Evolutionary conservation across 768 basidiomycete species (phyloP).

Genomic region (Cystobasidium onofrii): DNA sequence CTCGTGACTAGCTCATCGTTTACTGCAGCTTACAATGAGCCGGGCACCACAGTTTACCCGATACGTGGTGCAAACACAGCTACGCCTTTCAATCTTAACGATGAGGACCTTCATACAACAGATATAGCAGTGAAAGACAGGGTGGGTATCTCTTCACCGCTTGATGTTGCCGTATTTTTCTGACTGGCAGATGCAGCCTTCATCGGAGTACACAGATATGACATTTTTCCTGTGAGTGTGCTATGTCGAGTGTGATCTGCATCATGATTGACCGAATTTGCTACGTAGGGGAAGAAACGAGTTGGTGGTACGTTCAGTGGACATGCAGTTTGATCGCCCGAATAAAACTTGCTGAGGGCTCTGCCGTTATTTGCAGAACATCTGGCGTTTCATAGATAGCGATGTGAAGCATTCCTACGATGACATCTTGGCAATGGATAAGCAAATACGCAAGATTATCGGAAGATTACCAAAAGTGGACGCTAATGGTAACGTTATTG

Average conservation of each 20-base stretch:
- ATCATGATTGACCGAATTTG: too few relatives aligned
- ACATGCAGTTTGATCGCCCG: too few relatives aligned
- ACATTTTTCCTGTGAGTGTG: background rate
- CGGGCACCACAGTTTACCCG: background rate
- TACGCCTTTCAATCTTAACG: background rate
- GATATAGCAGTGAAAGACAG: background rate
- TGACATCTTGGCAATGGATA: conserved; percentile 1
- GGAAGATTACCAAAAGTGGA: background rate
- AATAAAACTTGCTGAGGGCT: too few relatives aligned
- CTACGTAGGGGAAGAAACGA: background rate
- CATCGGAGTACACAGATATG: background rate
- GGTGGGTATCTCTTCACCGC: background rate
- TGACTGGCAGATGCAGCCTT: background rate
- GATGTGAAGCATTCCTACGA: conserved; percentile 15
- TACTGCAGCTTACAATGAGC: too few relatives aligned
- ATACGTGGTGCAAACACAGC: conserved; percentile 10
- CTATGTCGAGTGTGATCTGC: too few relatives aligned
- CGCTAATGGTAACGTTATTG: background rate
- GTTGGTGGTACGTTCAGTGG: background rate
- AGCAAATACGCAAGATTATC: conserved; percentile 4
- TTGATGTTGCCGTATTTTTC: background rate
- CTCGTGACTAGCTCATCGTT: background rate
- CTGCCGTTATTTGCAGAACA: background rate
- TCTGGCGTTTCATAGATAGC: conserved; percentile 16
- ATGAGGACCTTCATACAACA: background rate